These are phyloP conservation scores for Pichia sp. DNA, from an alignment of 1,139 yeast species.

Conservation along the genomic window DNA sequence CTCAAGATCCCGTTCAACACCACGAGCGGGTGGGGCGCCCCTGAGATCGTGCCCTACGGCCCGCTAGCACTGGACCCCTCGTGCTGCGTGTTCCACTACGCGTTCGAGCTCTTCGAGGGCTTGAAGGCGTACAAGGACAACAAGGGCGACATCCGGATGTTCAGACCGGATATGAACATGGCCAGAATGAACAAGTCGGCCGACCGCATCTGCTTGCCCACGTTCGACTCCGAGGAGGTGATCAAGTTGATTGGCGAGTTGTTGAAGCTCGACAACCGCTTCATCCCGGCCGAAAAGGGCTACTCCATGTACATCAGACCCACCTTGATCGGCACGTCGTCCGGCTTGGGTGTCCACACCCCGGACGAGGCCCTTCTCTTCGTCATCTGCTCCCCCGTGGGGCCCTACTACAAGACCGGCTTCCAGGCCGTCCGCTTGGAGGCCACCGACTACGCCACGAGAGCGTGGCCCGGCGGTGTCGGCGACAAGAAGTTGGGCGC, in stretches of 20 bases:
- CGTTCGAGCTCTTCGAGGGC: conserved; percentile 94
- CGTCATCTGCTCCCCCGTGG: conserved; percentile 92
- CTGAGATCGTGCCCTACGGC: conserved; percentile 82
- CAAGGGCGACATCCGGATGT: conserved; percentile 65
- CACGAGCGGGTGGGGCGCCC: conserved; percentile 77
- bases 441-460: conserved; percentile 90
- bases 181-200: conserved; percentile 85
- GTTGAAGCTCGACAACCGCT: conserved; percentile 64
- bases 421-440: conserved; percentile 91
- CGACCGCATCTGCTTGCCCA: conserved; percentile 79
- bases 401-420: conserved; percentile 86
- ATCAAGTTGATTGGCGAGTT: conserved; percentile 70
- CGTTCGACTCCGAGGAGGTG: conserved; percentile 74
- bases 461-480: conserved; percentile 99
- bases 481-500: conserved; percentile 97
- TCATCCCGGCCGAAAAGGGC: conserved; percentile 81
- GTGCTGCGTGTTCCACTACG: conserved; percentile 85
- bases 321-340: conserved; percentile 86
- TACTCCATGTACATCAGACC: conserved; percentile 92
- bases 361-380: conserved; percentile 79
- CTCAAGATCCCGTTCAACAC: conserved; percentile 80
- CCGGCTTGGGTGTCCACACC: conserved; percentile 75
- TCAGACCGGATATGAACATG: conserved; percentile 92
- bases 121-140: conserved; percentile 84
- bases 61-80: conserved; percentile 78